Evolutionary conservation across 371 early-diverging fungal species (phyloP).

Genomic region (Mortierella sp.): DNA sequence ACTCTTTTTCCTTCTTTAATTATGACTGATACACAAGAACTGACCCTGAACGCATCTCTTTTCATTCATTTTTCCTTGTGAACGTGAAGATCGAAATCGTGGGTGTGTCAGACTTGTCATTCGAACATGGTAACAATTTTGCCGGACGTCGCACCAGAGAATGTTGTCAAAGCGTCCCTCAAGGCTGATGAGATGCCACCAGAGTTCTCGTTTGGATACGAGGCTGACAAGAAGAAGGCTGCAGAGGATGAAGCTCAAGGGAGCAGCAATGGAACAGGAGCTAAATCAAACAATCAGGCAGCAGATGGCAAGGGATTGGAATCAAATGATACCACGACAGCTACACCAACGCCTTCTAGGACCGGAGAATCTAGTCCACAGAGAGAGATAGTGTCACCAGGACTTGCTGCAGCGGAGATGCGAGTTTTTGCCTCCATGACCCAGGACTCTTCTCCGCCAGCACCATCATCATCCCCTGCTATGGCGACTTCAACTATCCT

Average conservation of each 20-base stretch:
- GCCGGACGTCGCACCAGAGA: slow-evolving; percentile 50
- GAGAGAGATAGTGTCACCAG: background rate
- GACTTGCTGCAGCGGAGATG: background rate
- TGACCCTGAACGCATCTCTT: background rate
- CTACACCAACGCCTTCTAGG: background rate
- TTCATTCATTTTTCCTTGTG: background rate
- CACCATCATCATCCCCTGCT: background rate
- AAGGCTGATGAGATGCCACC: slow-evolving; percentile 55
- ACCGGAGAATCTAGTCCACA: background rate
- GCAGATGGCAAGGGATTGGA: background rate
- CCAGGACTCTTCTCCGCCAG: background rate
- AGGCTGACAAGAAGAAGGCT: slow-evolving; percentile 47
- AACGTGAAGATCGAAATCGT: slow-evolving; percentile 47
- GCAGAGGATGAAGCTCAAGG: background rate
- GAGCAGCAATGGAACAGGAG: slow-evolving; percentile 1
- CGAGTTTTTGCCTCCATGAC: background rate
- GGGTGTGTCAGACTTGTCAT: slow-evolving; percentile 42
- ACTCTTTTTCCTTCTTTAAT: slow-evolving; percentile 29
- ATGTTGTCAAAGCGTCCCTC: slow-evolving; percentile 47
- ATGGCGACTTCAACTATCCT: background rate
- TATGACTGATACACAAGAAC: background rate
- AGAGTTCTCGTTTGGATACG: slow-evolving; percentile 57
- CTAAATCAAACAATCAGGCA: background rate
- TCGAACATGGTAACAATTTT: slow-evolving; percentile 37
- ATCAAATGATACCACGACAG: background rate